Evolutionary conservation across 2,329 filamentous ascomycete genomes (phyloP).

Genomic region (Fusarium nematophilum): DNA sequence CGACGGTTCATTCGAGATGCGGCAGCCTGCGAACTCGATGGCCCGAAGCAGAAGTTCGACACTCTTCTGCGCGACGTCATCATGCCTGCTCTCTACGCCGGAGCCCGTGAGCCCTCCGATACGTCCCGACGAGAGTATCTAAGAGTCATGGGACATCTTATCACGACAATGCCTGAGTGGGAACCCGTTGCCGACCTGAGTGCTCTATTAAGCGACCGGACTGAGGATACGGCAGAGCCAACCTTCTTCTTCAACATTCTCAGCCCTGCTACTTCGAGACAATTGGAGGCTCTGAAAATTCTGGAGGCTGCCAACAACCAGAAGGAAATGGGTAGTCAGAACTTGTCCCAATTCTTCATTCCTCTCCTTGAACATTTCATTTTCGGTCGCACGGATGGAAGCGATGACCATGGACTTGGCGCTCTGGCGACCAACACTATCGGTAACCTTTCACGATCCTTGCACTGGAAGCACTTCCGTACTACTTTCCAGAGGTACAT

Average conservation of each 20-base stretch:
- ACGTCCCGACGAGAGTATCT: conserved; percentile 86
- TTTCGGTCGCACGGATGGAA: conserved; percentile 78
- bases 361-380: conserved; percentile 95
- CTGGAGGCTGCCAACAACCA: conserved; percentile 75
- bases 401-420: conserved; percentile 85
- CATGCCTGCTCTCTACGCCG: conserved; percentile 80
- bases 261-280: conserved; percentile 87
- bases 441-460: conserved; percentile 75
- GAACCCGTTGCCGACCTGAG: conserved; percentile 78
- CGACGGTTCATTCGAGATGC: conserved; percentile 80
- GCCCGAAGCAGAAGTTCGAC: conserved; percentile 59
- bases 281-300: conserved; percentile 84
- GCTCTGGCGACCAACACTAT: conserved; percentile 89
- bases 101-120: conserved; percentile 82
- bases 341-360: conserved; percentile 87
- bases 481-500: conserved; percentile 87
- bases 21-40: conserved; percentile 52
- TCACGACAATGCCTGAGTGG: conserved; percentile 78
- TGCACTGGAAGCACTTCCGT: conserved; percentile 93
- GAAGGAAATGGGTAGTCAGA: conserved; percentile 76
- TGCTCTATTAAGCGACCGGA: conserved; percentile 68
- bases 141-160: conserved; percentile 80
- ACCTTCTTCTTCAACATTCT: conserved; percentile 95
- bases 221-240: conserved; percentile 73
- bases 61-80: conserved; percentile 72